Conservation (phyloP, 2,329 filamentous ascomycete species). For the Oidium heveae region DNA sequence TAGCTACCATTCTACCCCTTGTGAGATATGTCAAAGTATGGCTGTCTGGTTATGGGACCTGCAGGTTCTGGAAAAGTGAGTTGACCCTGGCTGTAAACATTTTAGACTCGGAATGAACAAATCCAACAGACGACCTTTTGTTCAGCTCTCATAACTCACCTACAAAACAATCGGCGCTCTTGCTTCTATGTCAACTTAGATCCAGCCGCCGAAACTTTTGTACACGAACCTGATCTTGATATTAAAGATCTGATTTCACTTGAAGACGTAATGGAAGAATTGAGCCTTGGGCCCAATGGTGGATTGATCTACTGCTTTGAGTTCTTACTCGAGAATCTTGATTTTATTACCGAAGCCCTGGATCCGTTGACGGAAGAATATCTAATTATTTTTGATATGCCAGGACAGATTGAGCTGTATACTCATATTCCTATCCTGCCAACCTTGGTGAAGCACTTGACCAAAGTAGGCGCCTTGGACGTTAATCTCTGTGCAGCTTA, state of each 20-base stretch:
- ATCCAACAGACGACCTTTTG: constrained; percentile 62
- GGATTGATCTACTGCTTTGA: constrained; percentile 93
- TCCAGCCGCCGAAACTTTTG: constrained; percentile 79
- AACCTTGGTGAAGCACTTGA: constrained; percentile 57
- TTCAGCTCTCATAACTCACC: constrained; percentile 73
- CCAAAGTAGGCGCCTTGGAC: constrained; percentile 54
- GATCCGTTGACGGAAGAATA: constrained; percentile 81
- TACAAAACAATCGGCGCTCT: constrained; percentile 73
- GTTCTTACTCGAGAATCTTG: constrained; percentile 80
- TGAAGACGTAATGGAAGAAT: constrained; percentile 90
- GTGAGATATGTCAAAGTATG: constrained; percentile 63
- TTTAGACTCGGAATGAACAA: neutral
- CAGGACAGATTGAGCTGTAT: constrained; percentile 94
- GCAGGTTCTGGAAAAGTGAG: constrained; percentile 76
- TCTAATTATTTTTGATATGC: constrained; percentile 95
- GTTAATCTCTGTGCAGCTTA: constrained; percentile 85
- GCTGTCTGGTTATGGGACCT: constrained; percentile 84
- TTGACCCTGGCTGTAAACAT: neutral
- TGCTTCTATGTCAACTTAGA: constrained; percentile 98
- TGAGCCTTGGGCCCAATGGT: constrained; percentile 73
- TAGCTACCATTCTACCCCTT: too few species aligned
- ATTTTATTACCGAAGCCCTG: constrained; percentile 68
- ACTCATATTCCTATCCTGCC: constrained; percentile 89
- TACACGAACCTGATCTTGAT: constrained; percentile 76
- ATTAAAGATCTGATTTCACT: constrained; percentile 88